phyloP scores from a whole-genome alignment of 2,329 filamentous ascomycete species.

The Ophiostoma tasmaniense region DNA sequence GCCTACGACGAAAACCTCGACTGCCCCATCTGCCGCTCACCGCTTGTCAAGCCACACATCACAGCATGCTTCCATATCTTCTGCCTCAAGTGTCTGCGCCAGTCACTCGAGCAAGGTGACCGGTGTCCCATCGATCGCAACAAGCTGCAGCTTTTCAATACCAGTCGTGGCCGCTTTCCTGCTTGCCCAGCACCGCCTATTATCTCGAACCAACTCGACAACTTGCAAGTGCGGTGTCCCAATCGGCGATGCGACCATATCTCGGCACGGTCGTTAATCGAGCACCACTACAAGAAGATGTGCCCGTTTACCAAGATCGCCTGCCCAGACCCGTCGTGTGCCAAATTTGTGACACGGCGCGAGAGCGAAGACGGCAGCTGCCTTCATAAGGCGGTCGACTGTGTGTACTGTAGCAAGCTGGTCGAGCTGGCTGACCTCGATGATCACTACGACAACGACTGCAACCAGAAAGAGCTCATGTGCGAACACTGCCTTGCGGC shows the following conservation, averaged over 20 bases:
- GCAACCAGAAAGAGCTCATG: constrained; percentile 38
- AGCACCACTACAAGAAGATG: constrained; percentile 47
- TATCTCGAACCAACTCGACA: constrained; percentile 53
- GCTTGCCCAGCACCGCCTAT: constrained; percentile 33
- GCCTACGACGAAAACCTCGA: constrained; percentile 30
- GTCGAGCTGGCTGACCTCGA: constrained; percentile 42
- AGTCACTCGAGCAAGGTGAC: constrained; percentile 35
- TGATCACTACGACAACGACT: constrained; percentile 36
- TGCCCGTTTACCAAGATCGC: constrained; percentile 48
- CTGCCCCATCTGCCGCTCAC: constrained; percentile 45
- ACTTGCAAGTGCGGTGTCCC: constrained; percentile 50
- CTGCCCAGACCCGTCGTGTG: constrained; percentile 48
- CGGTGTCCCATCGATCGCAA: constrained; percentile 53
- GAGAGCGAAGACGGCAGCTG: constrained; percentile 38
- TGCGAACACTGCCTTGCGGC: constrained; percentile 42
- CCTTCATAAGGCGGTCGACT: constrained; percentile 43
- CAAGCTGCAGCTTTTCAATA: constrained; percentile 29
- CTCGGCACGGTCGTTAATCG: constrained; percentile 45
- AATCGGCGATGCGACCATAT: constrained; percentile 46
- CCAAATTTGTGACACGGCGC: constrained; percentile 43
- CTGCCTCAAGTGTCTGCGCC: constrained; percentile 48
- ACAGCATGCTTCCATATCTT: constrained; percentile 58
- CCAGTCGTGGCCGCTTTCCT: constrained; percentile 18
- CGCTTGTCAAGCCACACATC: constrained; percentile 52
- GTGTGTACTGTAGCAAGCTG: constrained; percentile 44